Conservation (phyloP, 75 land plant genomes). For the Cryptomeria japonica region DNA sequence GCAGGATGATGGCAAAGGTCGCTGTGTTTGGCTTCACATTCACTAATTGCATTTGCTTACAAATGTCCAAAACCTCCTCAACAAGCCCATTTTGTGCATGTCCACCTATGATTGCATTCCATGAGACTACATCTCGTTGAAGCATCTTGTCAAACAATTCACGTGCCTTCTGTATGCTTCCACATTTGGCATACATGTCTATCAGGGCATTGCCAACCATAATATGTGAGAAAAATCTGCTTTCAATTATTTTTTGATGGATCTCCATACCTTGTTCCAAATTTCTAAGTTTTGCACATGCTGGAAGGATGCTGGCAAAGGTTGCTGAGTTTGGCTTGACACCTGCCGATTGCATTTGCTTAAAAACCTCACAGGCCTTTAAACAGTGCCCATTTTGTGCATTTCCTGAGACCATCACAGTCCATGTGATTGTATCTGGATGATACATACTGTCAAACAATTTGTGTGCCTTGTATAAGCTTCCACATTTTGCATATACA, state of each 20-base stretch:
- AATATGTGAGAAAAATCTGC: not conserved
- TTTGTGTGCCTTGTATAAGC: not conserved
- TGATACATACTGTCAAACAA: conserved; percentile 6
- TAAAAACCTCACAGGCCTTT: not conserved
- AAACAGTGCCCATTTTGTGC: conserved; percentile 7
- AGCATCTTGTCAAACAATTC: conserved; percentile 15
- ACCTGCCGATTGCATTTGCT: conserved; percentile 4
- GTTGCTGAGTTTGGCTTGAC: conserved; percentile 8
- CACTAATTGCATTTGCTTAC: conserved; percentile 11
- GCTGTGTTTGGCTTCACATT: not conserved
- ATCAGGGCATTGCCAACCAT: conserved; percentile 2
- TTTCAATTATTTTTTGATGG: not conserved
- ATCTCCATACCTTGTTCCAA: not conserved
- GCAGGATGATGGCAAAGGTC: not conserved
- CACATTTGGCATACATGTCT: conserved; percentile 15
- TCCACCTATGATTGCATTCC: conserved; percentile 14
- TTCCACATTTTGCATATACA: not conserved
- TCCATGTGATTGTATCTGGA: conserved; percentile 7
- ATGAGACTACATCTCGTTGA: not conserved
- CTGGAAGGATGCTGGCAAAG: conserved; percentile 7
- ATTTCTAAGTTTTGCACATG: conserved; percentile 4
- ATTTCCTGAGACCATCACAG: conserved; percentile 10
- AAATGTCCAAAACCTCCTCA: not conserved
- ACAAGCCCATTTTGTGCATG: conserved; percentile 4
- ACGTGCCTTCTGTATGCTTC: not conserved